A percentile compares a stretch with the other conserved stretches of the same genome.
These are phyloP conservation scores for Alternaria sp. DNA, from an alignment of 2,329 filamentous ascomycete genomes.

Conservation along the genomic window DNA sequence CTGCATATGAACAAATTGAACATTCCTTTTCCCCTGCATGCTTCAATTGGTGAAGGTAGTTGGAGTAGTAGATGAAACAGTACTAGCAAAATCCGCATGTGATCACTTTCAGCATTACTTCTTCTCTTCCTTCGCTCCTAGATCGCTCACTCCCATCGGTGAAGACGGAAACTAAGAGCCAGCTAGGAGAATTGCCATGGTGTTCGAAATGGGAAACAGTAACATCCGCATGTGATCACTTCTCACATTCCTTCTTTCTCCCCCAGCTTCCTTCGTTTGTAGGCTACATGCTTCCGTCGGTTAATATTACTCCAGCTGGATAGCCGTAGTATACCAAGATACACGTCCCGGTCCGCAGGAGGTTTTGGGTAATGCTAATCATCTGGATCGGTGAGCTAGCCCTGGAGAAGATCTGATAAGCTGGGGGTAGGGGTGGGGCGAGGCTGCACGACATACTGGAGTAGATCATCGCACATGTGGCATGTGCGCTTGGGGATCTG, in stretches of 20 bases:
- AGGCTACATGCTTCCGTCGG: not conserved
- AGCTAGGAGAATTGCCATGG: not conserved
- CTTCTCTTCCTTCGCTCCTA: not conserved
- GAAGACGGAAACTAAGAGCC: not conserved
- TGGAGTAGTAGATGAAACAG: not conserved
- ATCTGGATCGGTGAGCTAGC: not conserved
- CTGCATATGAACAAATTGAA: not conserved
- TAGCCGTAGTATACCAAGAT: not conserved
- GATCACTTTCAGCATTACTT: not conserved
- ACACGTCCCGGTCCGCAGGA: not conserved
- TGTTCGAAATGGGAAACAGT: not conserved
- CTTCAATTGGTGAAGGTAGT: not conserved
- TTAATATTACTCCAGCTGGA: not conserved
- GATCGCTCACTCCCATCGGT: not conserved
- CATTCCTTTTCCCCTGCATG: not conserved
- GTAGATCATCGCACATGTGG: not conserved
- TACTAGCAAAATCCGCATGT: not conserved
- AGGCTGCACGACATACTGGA: not conserved
- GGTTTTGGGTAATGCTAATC: too few species aligned
- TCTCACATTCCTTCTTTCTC: not conserved
- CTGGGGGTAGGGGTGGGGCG: not conserved
- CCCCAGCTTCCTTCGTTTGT: not conserved
- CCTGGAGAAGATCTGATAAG: not conserved
- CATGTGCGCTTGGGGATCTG: not conserved
- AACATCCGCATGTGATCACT: not conserved